These are phyloP conservation scores for Stromatinia cepivora DNA, from an alignment of 2,329 filamentous ascomycete species.

Conservation along the genomic window DNA sequence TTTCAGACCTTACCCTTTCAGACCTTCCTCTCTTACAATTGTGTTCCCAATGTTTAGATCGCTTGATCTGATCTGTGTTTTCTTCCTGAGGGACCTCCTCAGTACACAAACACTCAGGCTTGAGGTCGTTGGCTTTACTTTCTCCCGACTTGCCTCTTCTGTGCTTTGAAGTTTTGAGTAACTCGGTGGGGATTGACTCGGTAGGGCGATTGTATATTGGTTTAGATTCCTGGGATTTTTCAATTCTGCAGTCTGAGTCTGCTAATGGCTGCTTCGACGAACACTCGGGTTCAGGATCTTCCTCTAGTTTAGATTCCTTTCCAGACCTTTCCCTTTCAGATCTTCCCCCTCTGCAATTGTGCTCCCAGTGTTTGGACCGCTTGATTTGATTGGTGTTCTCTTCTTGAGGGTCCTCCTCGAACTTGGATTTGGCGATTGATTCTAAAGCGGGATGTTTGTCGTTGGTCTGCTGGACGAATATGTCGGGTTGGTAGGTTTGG, in stretches of 20 bases:
- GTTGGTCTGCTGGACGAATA: background rate
- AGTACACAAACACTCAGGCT: background rate
- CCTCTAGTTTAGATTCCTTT: background rate
- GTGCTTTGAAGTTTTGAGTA: background rate
- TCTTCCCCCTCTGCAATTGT: background rate
- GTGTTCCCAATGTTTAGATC: constrained; percentile 17
- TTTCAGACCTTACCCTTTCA: background rate
- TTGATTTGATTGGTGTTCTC: background rate
- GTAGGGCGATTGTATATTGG: background rate
- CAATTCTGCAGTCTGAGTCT: background rate
- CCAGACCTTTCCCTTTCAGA: background rate
- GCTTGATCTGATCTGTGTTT: background rate
- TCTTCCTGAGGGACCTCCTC: background rate
- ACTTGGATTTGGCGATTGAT: background rate
- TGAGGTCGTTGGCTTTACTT: background rate
- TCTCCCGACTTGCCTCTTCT: background rate
- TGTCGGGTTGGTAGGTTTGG: constrained; percentile 1
- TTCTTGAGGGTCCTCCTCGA: background rate
- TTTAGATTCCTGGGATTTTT: background rate
- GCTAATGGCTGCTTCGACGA: background rate
- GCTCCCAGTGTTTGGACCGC: background rate
- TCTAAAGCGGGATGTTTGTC: background rate
- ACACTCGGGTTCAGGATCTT: background rate
- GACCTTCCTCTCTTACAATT: background rate
- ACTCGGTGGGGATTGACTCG: background rate